These are phyloP conservation scores for Diospyros kaki DNA, from an alignment of 148 eudicot genomes.

Conservation along the genomic window DNA sequence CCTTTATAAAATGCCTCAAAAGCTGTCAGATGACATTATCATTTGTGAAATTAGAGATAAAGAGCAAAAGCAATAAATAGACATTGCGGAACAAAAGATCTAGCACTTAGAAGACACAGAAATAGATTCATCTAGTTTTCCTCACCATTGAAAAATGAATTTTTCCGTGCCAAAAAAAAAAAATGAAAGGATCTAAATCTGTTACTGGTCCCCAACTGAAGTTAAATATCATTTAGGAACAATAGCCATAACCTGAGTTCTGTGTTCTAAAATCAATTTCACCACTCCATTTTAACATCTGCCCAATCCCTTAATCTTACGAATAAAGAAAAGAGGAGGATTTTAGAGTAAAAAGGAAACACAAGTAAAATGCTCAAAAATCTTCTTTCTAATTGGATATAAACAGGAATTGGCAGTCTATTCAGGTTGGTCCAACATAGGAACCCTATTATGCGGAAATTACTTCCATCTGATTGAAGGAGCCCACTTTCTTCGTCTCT, in stretches of 20 bases:
- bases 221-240: not conserved
- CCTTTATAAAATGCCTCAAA: conserved; percentile 64
- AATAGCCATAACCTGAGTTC: not conserved
- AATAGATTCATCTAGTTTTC: not conserved
- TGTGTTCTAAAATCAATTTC: not conserved
- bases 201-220: not conserved
- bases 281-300: not conserved
- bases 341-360: not conserved
- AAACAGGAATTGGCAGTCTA: not conserved
- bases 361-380: not conserved
- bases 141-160: not conserved
- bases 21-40: conserved; percentile 40
- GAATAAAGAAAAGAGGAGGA: not conserved
- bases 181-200: not conserved
- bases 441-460: not conserved
- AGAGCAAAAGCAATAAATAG: not conserved
- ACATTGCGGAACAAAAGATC: not conserved
- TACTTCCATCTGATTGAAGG: not conserved
- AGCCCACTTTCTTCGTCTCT: not conserved
- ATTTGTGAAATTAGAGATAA: not conserved
- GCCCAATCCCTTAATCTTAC: not conserved
- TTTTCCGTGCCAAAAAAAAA: not conserved
- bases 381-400: too few species aligned
- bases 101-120: not conserved
- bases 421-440: not conserved